phyloP scores from a whole-genome alignment of 176 grass and related monocot genomes.

The Canna indica region DNA sequence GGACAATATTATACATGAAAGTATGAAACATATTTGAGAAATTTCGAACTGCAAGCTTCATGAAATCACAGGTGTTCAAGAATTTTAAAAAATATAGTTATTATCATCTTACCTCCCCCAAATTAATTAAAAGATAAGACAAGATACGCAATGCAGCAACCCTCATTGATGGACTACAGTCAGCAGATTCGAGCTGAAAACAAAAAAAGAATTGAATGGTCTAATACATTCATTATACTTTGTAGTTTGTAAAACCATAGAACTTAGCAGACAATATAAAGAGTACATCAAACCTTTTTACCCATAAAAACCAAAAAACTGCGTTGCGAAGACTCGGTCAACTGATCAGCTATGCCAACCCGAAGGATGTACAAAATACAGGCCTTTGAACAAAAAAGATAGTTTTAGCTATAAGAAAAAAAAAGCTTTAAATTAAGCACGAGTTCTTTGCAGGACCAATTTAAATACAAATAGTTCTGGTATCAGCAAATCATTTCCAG shows the following conservation, averaged over 20 bases:
- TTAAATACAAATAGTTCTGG: background rate
- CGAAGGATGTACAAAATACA: slow-evolving; percentile 87
- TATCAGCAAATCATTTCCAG: background rate
- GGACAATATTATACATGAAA: background rate
- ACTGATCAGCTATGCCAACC: slow-evolving; percentile 87
- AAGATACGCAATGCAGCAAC: slow-evolving; percentile 72
- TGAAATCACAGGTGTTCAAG: background rate
- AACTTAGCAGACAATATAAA: slow-evolving; percentile 9
- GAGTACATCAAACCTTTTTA: slow-evolving; percentile 53
- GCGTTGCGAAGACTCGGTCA: slow-evolving; percentile 74
- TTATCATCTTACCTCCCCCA: slow-evolving; percentile 60
- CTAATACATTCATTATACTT: slow-evolving; percentile 1
- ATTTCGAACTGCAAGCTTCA: background rate
- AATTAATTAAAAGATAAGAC: slow-evolving; percentile 79
- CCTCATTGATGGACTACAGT: slow-evolving; percentile 59
- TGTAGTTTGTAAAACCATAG: background rate
- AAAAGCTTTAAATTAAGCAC: slow-evolving; percentile 3
- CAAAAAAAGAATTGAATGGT: slow-evolving; percentile 6
- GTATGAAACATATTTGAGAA: slow-evolving; percentile 2
- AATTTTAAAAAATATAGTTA: background rate
- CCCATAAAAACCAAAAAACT: slow-evolving; percentile 83
- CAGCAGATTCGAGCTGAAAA: slow-evolving; percentile 76
- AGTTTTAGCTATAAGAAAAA: slow-evolving; percentile 27
- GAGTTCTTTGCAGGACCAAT: background rate
- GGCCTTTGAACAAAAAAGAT: slow-evolving; percentile 45